phyloP scores from a whole-genome alignment of 768 basidiomycete species.

The Tephrocybe sp. region DNA sequence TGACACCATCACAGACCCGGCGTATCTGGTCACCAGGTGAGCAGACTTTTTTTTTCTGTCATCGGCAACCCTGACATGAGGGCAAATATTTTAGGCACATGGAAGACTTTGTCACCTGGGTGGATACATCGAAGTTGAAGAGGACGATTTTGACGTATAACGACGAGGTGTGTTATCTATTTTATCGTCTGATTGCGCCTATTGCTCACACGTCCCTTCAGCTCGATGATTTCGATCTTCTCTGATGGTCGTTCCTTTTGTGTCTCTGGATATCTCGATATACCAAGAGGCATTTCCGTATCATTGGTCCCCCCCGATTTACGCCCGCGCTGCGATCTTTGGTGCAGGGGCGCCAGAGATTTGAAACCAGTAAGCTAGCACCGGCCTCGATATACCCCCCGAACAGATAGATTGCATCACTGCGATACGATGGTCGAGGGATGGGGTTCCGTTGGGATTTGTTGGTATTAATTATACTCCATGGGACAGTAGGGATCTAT shows the following conservation, averaged over 20 bases:
- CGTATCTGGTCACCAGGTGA: conserved; percentile 88
- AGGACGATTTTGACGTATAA: conserved; percentile 95
- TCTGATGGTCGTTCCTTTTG: conserved; percentile 38
- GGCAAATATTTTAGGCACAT: conserved; percentile 59
- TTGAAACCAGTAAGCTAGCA: not conserved
- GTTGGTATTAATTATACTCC: not conserved
- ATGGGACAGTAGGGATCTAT: not conserved
- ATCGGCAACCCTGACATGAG: not conserved
- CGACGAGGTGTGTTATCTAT: conserved; percentile 68
- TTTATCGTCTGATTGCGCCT: not conserved
- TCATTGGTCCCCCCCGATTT: not conserved
- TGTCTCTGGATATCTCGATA: not conserved
- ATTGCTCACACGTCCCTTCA: conserved; percentile 31
- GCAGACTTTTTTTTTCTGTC: conserved; percentile 13
- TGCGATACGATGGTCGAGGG: not conserved
- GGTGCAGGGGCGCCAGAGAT: not conserved
- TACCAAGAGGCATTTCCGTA: not conserved
- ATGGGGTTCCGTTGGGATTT: not conserved
- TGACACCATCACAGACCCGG: conserved; percentile 93
- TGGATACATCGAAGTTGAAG: conserved; percentile 96
- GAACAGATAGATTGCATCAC: not conserved
- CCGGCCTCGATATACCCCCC: not conserved
- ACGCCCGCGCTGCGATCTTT: conserved; percentile 1
- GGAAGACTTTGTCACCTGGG: conserved; percentile 99
- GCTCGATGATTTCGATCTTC: conserved; percentile 93